Conservation (phyloP, 345 rosid species). For the Tarenaya hassleriana region DNA sequence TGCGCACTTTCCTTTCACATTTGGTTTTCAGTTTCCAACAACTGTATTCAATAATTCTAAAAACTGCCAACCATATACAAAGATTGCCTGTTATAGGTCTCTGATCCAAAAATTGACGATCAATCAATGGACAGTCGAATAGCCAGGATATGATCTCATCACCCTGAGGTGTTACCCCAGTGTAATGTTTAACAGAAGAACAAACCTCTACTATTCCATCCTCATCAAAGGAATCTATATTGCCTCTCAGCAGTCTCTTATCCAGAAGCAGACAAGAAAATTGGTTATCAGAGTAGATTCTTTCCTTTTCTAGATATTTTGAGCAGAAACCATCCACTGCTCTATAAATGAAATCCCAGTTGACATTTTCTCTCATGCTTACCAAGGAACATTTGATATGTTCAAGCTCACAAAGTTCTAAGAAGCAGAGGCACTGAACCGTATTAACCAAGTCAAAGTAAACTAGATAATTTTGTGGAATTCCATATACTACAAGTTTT, state of each 20-base stretch:
- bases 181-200: not conserved
- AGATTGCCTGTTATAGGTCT: not conserved
- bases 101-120: not conserved
- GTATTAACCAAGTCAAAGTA: not conserved
- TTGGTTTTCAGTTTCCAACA: not conserved
- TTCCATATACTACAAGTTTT: not conserved
- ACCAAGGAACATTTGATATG: not conserved
- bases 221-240: not conserved
- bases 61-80: not conserved
- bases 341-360: not conserved
- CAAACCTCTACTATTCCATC: not conserved
- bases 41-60: not conserved
- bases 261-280: constrained; percentile 3
- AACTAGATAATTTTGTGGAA: not conserved
- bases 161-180: not conserved
- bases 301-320: constrained; percentile 1
- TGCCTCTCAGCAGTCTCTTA: not conserved
- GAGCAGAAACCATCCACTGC: not conserved
- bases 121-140: not conserved
- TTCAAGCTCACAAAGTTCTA: not conserved
- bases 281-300: not conserved
- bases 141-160: not conserved
- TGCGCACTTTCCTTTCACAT: not conserved
- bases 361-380: not conserved
- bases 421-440: constrained; percentile 8